Evolutionary conservation across 176 grass and related monocot species (phyloP), one percentile per base, ranked within the genome.

Genomic region (Microstegium vimineum): DNA sequence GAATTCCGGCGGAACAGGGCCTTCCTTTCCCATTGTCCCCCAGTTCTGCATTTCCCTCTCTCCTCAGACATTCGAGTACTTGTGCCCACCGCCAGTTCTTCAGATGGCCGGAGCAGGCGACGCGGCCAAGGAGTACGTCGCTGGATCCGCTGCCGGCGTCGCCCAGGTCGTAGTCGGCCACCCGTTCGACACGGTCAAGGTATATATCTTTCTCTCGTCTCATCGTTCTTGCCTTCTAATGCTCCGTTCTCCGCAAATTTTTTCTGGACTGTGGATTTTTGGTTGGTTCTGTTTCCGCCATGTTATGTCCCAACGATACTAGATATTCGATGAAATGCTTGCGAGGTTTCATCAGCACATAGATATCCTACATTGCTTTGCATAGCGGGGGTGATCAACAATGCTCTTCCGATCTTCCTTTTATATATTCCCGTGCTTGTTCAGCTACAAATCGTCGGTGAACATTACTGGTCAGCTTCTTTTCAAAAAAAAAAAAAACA

Each of bases 151-250:
- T 17, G 92, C 89, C 42, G 92, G 92, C 66, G 37, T 94, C 28
- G 86, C 92, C 23, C 89, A 90, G 71, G 92, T 94, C 22, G 62
- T 84, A 33, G 87, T 85, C 42, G 92, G 92, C 61, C 92, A 94
- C 65, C 92, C 92, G 78, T 94, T 94, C 62, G 92, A 94, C 83
- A 94, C 92, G 17, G 80, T 94, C 60, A 94, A 94, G 92, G 92
- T 89, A 47, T 37, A 25, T 57, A 30, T 32, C 28, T 64, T n/a
- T 23, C 43, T 73, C 30, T 74, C 2, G 43, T 23, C 30, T 74
- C 40, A 5, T 28, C 31, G 11, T 1, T 66, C 52, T 70, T 27
- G 0, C 42, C 27, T 66, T n/a, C 6, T 15, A 30, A 30, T 16
- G 69, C 25, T 41, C 41, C 69, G 23, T 30, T 46, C 40, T 46